Evolutionary conservation across 1,284 basidiomycete genomes (phyloP).

Genomic region (Somion occarium): DNA sequence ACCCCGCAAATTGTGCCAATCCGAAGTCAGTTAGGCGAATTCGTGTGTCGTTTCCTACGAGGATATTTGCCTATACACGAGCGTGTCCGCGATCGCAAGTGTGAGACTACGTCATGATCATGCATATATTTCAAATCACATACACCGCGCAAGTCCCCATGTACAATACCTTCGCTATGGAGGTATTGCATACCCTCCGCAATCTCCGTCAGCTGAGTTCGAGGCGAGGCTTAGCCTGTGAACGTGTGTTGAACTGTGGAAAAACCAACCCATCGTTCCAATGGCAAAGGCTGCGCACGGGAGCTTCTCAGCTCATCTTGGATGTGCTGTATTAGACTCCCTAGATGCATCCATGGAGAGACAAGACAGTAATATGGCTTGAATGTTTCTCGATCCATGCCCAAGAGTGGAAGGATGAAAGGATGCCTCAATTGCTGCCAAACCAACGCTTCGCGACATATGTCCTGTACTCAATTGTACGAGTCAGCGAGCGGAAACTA

Average conservation of each 20-base stretch:
- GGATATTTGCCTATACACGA: slow-evolving; percentile 9
- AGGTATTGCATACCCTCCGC: slow-evolving; percentile 6
- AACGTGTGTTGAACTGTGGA: no score
- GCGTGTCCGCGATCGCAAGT: no score
- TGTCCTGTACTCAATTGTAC: background rate
- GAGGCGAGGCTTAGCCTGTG: no score
- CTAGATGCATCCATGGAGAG: slow-evolving; percentile 4
- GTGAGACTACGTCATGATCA: background rate
- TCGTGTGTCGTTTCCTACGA: background rate
- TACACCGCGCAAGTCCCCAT: slow-evolving; percentile 10
- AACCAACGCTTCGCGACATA: slow-evolving; percentile 2
- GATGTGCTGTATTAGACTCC: background rate
- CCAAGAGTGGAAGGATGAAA: slow-evolving; percentile 3
- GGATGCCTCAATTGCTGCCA: slow-evolving; percentile 6
- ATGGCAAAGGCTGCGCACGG: background rate
- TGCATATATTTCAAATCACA: background rate
- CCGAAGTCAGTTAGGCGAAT: slow-evolving; percentile 8
- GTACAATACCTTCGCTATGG: slow-evolving; percentile 5
- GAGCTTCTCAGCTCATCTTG: background rate
- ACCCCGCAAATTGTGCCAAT: slow-evolving; percentile 3
- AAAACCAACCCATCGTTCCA: background rate
- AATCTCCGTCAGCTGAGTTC: background rate
- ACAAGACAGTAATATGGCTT: slow-evolving; percentile 1
- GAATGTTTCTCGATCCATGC: slow-evolving; percentile 4
- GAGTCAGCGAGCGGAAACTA: no score